Conservation (phyloP, 1,139 yeast genomes). For the Lodderomyces parapsilosis region DNA sequence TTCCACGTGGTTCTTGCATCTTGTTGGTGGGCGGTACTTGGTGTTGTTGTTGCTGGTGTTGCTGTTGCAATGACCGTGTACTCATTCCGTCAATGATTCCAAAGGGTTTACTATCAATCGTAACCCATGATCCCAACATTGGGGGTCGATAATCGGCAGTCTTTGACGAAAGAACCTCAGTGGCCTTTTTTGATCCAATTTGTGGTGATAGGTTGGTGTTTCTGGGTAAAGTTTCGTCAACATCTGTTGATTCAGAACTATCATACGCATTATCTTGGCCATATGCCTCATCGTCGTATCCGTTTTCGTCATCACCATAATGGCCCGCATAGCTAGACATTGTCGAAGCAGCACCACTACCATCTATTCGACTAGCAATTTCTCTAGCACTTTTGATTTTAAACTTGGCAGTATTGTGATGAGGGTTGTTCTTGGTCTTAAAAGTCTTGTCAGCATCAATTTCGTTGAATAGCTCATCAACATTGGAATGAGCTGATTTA, state of each 20-base stretch:
- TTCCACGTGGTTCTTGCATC: constrained; percentile 1
- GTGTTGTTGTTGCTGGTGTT: not conserved
- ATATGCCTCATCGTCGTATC: constrained; percentile 6
- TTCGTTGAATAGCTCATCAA: constrained; percentile 18
- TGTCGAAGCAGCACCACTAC: constrained; percentile 5
- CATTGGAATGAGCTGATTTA: constrained; percentile 2
- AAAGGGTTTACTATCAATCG: constrained; percentile 75
- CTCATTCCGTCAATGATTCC: constrained; percentile 93
- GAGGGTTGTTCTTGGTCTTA: not conserved
- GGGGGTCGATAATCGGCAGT: constrained; percentile 89
- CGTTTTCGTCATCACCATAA: constrained; percentile 1
- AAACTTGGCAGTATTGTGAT: not conserved
- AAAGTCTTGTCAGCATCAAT: constrained; percentile 21
- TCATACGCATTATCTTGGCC: constrained; percentile 31
- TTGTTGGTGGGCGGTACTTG: not conserved
- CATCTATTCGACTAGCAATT: not conserved
- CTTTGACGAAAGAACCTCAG: constrained; percentile 84
- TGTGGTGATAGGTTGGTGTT: constrained; percentile 42
- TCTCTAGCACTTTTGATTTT: not conserved
- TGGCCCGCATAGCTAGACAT: not conserved
- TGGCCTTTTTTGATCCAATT: constrained; percentile 74
- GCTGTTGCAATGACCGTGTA: constrained; percentile 61
- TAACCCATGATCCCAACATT: constrained; percentile 87
- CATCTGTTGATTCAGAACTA: constrained; percentile 89
- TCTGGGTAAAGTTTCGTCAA: constrained; percentile 68